Evolutionary conservation across 2,329 filamentous ascomycete species (phyloP), one percentile per base, ranked within the genome.

Genomic region (Verticillium albo-atrum): DNA sequence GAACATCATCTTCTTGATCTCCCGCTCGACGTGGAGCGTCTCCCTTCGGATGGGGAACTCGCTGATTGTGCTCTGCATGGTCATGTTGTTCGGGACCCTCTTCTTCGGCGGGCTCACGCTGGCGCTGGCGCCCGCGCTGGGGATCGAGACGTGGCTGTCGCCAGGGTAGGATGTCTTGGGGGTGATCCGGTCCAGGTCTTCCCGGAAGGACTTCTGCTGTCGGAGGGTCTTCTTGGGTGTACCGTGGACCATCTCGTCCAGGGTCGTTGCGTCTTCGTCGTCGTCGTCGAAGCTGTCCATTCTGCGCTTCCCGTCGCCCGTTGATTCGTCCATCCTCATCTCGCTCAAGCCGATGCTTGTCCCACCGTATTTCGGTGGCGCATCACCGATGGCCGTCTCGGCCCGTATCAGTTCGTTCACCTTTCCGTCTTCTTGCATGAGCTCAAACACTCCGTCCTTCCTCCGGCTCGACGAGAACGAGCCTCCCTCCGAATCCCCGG

Each of bases 1-100:
- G 7, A 75, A 62, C 23, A 76, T 66, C 61, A 75, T 70, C 54
- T 68, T 68, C 54, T 67, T 68, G 28, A 72, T 65, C 59, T 69
- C 65, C 51, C 59, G 64, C 61, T 67, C 63, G 26, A 64, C 60
- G 42, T 64, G 60, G n/a, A 59, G 63, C 50, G 65, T 62, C 52
- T 61, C 59, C 28, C 47, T 58, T 17, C 61, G 65, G 27, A 64
- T 58, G 23, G 64, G 65, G 42, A 67, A 67, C 53, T 60, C 59
- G 58, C 63, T 64, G 54, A 60, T 54, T 35, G 60, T 62, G 53
- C 56, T 47, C 32, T 28, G 17, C 20, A 27, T 56, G 0, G 62
- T 63, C 2, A 54, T 57, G 2, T 59, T 57, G 35, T 37, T 47
- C n/a, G 7, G 42, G 20, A 37, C 17, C 17, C 15, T 37, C 34